These are phyloP conservation scores for Persicaria tinctoria DNA, from an alignment of 148 eudicot species.

Conservation along the genomic window DNA sequence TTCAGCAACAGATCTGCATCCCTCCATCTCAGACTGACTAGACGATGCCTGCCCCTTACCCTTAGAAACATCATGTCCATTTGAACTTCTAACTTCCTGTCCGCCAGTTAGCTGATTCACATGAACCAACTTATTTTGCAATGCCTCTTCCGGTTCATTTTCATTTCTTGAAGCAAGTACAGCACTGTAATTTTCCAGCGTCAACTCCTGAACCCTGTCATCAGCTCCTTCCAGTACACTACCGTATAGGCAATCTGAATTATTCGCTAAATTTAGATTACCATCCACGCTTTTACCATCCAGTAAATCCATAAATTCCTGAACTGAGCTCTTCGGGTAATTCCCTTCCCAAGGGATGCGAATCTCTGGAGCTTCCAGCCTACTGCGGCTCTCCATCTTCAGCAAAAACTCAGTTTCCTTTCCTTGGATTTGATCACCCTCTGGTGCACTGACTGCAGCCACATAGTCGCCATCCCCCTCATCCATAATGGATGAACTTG, in stretches of 20 bases:
- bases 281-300: constrained; percentile 35
- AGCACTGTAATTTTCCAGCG: constrained; percentile 33
- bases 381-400: constrained; percentile 25
- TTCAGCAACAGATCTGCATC: constrained; percentile 22
- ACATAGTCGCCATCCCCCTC: constrained; percentile 43
- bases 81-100: constrained; percentile 26
- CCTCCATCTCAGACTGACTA: constrained; percentile 27
- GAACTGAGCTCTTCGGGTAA: constrained; percentile 28
- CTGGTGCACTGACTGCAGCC: constrained; percentile 26
- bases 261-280: constrained; percentile 21
- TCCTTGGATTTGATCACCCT: constrained; percentile 25
- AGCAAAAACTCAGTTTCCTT: constrained; percentile 34
- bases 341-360: constrained; percentile 33
- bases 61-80: constrained; percentile 20
- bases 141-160: constrained; percentile 29
- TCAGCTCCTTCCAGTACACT: constrained; percentile 36
- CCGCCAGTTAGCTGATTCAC: constrained; percentile 31
- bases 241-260: constrained; percentile 32
- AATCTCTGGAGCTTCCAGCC: constrained; percentile 34
- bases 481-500: constrained; percentile 34
- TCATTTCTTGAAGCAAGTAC: constrained; percentile 27
- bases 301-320: constrained; percentile 35
- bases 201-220: constrained; percentile 63
- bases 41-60: constrained; percentile 26
- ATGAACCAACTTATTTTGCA: constrained; percentile 35